Conservation (phyloP, 2,329 filamentous ascomycete genomes). For the Albifimbria verrucaria region DNA sequence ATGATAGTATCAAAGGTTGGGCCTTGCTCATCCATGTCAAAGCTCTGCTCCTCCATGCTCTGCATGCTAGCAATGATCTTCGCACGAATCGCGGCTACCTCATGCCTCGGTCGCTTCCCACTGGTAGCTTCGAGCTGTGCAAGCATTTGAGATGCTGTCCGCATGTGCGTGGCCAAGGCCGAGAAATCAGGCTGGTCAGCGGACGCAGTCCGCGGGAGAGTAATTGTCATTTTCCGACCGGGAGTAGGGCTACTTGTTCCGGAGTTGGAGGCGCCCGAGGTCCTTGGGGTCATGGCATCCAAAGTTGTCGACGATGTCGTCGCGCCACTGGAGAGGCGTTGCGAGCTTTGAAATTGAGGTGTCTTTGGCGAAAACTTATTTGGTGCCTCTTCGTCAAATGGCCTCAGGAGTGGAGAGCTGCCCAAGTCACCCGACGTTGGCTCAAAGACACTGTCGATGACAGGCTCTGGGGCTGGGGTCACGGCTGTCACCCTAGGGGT, state of each 20-base stretch:
- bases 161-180: constrained; percentile 81
- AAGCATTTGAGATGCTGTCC: constrained; percentile 82
- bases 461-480: constrained; percentile 39
- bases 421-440: constrained; percentile 76
- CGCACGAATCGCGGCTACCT: constrained; percentile 78
- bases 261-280: constrained; percentile 65
- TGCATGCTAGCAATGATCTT: constrained; percentile 93
- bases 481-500: constrained; percentile 50
- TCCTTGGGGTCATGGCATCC: constrained; percentile 63
- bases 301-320: constrained; percentile 58
- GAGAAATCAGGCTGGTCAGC: constrained; percentile 76
- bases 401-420: constrained; percentile 66
- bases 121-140: constrained; percentile 78
- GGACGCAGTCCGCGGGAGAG: constrained; percentile 50
- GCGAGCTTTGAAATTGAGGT: constrained; percentile 30
- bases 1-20: constrained; percentile 83
- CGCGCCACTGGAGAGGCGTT: constrained; percentile 59
- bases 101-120: constrained; percentile 73
- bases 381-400: constrained; percentile 46
- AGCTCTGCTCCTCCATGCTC: constrained; percentile 79
- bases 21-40: constrained; percentile 68
- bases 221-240: constrained; percentile 58
- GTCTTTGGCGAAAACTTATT: constrained; percentile 23
- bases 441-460: constrained; percentile 75
- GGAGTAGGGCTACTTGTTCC: constrained; percentile 65